Percentiles rank a stretch among this genome's conserved stretches.
Conservation (phyloP, 495 filamentous ascomycete species). For the Hyaloscypha hepaticicola region DNA sequence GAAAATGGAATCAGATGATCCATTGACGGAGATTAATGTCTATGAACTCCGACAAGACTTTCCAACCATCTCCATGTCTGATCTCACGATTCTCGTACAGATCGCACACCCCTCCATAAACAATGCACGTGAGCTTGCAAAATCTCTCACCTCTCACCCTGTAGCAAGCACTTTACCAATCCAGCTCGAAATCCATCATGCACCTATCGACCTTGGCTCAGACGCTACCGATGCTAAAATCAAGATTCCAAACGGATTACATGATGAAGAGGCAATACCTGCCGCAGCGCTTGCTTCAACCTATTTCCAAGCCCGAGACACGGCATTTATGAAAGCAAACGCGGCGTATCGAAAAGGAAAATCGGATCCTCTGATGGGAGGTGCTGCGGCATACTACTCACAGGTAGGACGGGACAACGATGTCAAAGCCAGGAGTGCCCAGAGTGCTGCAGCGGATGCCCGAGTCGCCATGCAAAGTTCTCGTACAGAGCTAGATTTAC, state of each 20-base stretch:
- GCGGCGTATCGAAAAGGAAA: constrained; percentile 60
- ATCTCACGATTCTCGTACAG: constrained; percentile 50
- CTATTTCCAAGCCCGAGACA: constrained; percentile 30
- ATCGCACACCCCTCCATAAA: constrained; percentile 56
- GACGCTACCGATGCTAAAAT: constrained; percentile 9
- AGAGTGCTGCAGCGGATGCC: constrained; percentile 53
- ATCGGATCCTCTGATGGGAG: constrained; percentile 65
- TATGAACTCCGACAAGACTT: constrained; percentile 55
- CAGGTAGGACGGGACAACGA: constrained; percentile 54
- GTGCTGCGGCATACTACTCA: constrained; percentile 65
- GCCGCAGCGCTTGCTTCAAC: constrained; percentile 14
- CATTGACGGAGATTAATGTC: constrained; percentile 46
- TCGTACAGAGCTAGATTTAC: constrained; percentile 61
- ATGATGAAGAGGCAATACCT: constrained; percentile 6
- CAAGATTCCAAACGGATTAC: constrained; percentile 21
- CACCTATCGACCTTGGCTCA: constrained; percentile 29
- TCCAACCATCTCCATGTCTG: constrained; percentile 43
- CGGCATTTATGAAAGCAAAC: constrained; percentile 59
- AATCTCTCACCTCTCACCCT: constrained; percentile 31
- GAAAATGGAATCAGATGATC: constrained; percentile 34
- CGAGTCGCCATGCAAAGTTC: constrained; percentile 50
- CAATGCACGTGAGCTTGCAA: constrained; percentile 59
- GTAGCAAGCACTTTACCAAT: constrained; percentile 20
- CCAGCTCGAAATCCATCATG: constrained; percentile 41
- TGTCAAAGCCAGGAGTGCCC: constrained; percentile 43